phyloP scores from a whole-genome alignment of 345 rosid genomes.

The Populus deltoides region DNA sequence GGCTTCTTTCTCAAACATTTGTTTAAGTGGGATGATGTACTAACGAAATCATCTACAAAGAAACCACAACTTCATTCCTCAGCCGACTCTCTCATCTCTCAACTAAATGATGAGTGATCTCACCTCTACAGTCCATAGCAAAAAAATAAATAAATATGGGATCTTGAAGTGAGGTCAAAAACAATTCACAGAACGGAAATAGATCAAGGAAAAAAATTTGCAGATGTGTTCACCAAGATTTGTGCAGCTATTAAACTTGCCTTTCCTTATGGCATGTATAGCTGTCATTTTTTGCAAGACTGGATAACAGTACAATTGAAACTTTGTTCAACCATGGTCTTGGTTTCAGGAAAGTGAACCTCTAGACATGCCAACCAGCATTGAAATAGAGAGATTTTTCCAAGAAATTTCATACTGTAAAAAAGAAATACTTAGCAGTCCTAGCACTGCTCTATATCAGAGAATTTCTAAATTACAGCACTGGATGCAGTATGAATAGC shows the following conservation, averaged over 20 bases:
- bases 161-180: too few relatives aligned
- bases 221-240: neutral
- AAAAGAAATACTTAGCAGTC: neutral
- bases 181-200: neutral
- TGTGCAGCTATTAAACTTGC: neutral
- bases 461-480: neutral
- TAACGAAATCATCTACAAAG: too few relatives aligned
- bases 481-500: neutral
- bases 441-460: neutral
- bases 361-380: neutral
- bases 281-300: neutral
- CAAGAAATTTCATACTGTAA: neutral
- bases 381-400: neutral
- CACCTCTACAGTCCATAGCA: too few relatives aligned
- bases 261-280: neutral
- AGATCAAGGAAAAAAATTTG: neutral
- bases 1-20: too few relatives aligned
- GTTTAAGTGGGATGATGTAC: too few relatives aligned
- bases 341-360: neutral
- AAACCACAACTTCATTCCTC: too few relatives aligned
- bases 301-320: neutral
- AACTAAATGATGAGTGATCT: too few relatives aligned
- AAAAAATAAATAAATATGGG: too few relatives aligned
- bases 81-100: too few relatives aligned
- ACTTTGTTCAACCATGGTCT: neutral